Evolutionary conservation across 257 asterid genomes (phyloP).

Genomic region (Solanum microdontum): DNA sequence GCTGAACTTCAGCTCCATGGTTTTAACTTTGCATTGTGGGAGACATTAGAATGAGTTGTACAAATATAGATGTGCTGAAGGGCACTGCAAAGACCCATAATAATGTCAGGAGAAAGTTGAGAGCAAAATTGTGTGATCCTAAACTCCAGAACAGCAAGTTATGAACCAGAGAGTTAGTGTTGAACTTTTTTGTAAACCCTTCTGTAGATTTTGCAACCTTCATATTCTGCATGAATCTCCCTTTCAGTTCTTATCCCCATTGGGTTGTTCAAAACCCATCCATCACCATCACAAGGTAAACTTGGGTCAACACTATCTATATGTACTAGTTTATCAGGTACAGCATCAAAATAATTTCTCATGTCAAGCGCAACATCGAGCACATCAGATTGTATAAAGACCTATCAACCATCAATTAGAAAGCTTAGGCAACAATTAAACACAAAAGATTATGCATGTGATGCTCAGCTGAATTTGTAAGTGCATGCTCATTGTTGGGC

Average conservation of each 20-base stretch:
- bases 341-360: constrained; percentile 65
- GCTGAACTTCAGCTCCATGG: not conserved
- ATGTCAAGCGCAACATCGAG: constrained; percentile 70
- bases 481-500: not conserved
- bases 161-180: not conserved
- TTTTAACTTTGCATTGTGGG: not conserved
- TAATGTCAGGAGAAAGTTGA: not conserved
- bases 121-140: not conserved
- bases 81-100: not conserved
- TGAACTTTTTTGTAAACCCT: constrained; percentile 50
- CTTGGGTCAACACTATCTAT: constrained; percentile 26
- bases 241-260: constrained; percentile 86
- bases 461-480: not conserved
- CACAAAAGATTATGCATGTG: not conserved
- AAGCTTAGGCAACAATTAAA: not conserved
- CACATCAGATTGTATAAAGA: constrained; percentile 81
- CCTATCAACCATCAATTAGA: constrained; percentile 28
- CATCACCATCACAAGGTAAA: constrained; percentile 44
- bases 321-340: constrained; percentile 42
- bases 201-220: constrained; percentile 71
- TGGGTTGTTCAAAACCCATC: constrained; percentile 81
- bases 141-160: not conserved
- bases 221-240: constrained; percentile 80
- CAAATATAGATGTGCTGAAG: not conserved
- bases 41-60: not conserved